A percentile compares a stretch with the other conserved stretches of the same genome.
phyloP scores from a whole-genome alignment of 1,139 yeast genomes.

The Yamadazyma sp. region DNA sequence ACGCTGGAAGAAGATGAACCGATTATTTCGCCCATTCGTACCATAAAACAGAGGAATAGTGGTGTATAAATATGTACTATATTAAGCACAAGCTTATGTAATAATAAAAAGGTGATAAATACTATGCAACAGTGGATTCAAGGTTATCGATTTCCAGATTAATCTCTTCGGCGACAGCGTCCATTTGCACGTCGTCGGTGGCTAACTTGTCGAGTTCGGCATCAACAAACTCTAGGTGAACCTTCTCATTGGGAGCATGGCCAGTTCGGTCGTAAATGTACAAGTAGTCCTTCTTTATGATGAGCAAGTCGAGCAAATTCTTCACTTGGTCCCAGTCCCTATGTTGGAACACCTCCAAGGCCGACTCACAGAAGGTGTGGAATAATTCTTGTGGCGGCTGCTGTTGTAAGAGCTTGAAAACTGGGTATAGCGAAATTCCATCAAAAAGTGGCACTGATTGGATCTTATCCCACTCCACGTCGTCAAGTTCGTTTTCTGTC shows the following conservation, averaged over 20 bases:
- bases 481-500: conserved; percentile 32
- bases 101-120: not conserved
- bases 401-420: conserved; percentile 14
- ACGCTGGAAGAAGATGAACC: conserved; percentile 30
- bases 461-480: conserved; percentile 28
- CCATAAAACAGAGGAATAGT: conserved; percentile 25
- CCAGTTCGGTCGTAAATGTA: conserved; percentile 29
- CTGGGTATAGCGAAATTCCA: conserved; percentile 22
- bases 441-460: conserved; percentile 22
- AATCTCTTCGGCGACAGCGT: conserved; percentile 14
- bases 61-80: conserved; percentile 8
- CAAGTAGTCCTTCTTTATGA: conserved; percentile 27
- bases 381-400: conserved; percentile 2
- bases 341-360: not conserved
- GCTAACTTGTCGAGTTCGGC: conserved; percentile 8
- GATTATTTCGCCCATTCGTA: conserved; percentile 33
- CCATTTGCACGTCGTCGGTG: conserved; percentile 13
- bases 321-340: conserved; percentile 14
- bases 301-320: conserved; percentile 21
- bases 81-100: not conserved
- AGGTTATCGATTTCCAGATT: conserved; percentile 19
- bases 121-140: too few species aligned
- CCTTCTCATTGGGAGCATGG: conserved; percentile 1
- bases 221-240: conserved; percentile 1
- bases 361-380: not conserved